Conservation (phyloP, 1,139 yeast species). For the Komagataea norvegica region DNA sequence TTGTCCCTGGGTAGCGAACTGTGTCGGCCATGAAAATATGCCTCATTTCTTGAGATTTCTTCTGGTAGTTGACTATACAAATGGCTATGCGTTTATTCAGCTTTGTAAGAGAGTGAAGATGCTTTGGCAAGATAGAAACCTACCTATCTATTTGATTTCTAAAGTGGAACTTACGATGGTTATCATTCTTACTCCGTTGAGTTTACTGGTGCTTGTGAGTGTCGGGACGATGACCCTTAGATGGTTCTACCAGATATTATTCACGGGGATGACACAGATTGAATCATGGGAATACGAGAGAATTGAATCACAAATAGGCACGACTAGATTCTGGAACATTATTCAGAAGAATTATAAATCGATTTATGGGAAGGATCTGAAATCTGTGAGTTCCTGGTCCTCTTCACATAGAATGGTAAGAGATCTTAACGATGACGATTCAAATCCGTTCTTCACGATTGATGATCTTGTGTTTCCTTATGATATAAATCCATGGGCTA, state of each 20-base stretch:
- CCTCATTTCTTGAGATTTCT: slow-evolving; percentile 83
- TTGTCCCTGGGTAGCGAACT: slow-evolving; percentile 83
- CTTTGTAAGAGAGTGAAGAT: slow-evolving; percentile 38
- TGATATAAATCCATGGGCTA: slow-evolving; percentile 59
- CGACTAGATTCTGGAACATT: slow-evolving; percentile 48
- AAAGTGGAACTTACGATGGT: slow-evolving; percentile 52
- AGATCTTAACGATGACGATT: slow-evolving; percentile 17
- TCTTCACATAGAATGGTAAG: slow-evolving; percentile 21
- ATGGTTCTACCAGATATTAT: slow-evolving; percentile 50
- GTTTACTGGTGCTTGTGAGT: slow-evolving; percentile 54
- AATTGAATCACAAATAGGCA: slow-evolving; percentile 56
- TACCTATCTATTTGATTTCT: slow-evolving; percentile 58
- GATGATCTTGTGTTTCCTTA: slow-evolving; percentile 65
- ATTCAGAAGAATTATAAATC: slow-evolving; percentile 42
- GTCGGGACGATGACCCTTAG: slow-evolving; percentile 57
- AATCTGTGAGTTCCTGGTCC: slow-evolving; percentile 46
- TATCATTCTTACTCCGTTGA: slow-evolving; percentile 50
- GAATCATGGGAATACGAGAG: slow-evolving; percentile 93
- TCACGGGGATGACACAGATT: slow-evolving; percentile 82
- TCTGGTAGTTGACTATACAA: slow-evolving; percentile 57
- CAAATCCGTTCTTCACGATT: slow-evolving; percentile 35
- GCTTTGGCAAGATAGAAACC: slow-evolving; percentile 48
- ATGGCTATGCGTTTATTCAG: slow-evolving; percentile 44
- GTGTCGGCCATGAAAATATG: slow-evolving; percentile 74
- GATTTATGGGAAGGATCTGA: slow-evolving; percentile 42